phyloP scores from a whole-genome alignment of 1,284 basidiomycete genomes.

The Fomitiporia mediterranea region DNA sequence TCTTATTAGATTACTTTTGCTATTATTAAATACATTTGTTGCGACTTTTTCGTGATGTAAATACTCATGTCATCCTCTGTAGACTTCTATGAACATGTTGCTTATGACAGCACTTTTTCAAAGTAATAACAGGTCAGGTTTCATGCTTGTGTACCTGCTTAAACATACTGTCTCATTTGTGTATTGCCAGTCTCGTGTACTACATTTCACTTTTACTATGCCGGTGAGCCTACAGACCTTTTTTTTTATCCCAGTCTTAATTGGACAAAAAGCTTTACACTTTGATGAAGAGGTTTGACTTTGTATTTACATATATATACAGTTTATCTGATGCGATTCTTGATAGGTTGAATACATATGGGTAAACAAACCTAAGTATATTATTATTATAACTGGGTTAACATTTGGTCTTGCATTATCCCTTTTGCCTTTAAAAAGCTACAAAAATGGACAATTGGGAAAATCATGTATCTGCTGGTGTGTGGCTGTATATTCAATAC shows the following conservation, averaged over 20 bases:
- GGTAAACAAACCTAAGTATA: neutral
- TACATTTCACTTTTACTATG: neutral
- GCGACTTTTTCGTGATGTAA: no score
- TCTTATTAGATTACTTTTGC: no score
- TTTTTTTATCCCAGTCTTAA: neutral
- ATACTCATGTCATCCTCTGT: no score
- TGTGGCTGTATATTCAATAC: neutral
- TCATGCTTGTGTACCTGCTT: no score
- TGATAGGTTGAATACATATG: conserved; percentile 10
- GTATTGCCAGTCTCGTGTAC: neutral
- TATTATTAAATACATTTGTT: no score
- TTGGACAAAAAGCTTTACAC: neutral
- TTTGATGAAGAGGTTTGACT: neutral
- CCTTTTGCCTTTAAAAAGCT: neutral
- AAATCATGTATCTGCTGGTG: conserved; percentile 8
- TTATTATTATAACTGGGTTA: no score
- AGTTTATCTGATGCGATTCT: neutral
- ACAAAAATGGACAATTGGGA: conserved; percentile 2
- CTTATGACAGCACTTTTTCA: no score
- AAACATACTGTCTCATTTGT: no score
- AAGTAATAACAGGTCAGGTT: no score
- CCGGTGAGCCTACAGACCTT: neutral
- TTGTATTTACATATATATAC: neutral
- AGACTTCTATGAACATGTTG: no score
- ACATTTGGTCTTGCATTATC: no score